Evolutionary conservation across 176 grass and related monocot species (phyloP), one percentile per base, ranked within the genome.

Genomic region (Zoysia pacifica): DNA sequence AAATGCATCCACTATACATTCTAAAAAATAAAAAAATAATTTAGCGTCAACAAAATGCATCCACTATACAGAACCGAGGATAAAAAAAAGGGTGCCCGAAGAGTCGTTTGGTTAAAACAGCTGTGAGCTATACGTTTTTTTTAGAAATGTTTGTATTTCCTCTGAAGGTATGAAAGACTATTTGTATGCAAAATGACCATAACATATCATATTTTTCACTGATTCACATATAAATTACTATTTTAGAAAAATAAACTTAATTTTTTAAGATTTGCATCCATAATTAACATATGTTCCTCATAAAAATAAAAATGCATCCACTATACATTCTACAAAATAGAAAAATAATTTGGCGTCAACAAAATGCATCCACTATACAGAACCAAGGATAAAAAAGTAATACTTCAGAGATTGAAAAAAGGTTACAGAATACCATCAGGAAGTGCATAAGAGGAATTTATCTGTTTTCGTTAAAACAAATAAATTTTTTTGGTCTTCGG

Each of bases 301-400:
- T 28, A 28, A 28, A 28, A 28, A 28, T 28, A 28, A 28, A 28
- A 28, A 28, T 28, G 28, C 28, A 28, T 28, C 28, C 28, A 28
- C 28, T 28, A 28, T 28, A 93, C 88, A 87, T 97, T 93, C 93
- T 97, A 78, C 58, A 82, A 63, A 46, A 69, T 51, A 72, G 64
- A n/a, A n/a, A 50, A 54, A 81, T 20, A 82, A 75, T 64, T 9
- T 38, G 11, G 16, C 52, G 12, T 62, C 20, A 68, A 62, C 62
- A 28, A 61, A 1, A 85, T 38, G 38, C 9, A 73, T 42, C 11
- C 14, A 82, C 2, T 43, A 56, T 63, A 79, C 35, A 82, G 5
- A 37, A 78, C 42, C 4, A 56, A 46, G 60, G 48, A 42, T 40
- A 65, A 38, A 80, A 45, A 84, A 37, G 9, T 47, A 72, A 35